A percentile compares a stretch with the other conserved stretches of the same genome.
Conservation (phyloP, 495 filamentous ascomycete genomes). For the Aspergillus ellipticus region DNA sequence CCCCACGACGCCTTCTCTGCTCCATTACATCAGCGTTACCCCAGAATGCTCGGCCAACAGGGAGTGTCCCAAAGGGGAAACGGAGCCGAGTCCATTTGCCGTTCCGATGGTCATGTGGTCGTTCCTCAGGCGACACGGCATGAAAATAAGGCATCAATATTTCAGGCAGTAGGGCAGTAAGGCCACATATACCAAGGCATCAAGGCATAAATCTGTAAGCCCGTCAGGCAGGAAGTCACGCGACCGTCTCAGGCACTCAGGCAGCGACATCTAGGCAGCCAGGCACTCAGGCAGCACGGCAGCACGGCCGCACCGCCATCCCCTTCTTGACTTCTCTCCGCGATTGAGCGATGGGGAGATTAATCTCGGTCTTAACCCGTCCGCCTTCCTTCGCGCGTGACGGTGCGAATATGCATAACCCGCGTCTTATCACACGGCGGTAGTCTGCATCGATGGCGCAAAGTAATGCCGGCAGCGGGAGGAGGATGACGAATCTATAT, state of each 20-base stretch:
- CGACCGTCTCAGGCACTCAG: conserved; percentile 1
- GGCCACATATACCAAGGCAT: neutral
- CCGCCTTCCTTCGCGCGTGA: neutral
- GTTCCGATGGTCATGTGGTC: conserved; percentile 13
- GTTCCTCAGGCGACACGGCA: neutral
- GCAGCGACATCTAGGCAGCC: neutral
- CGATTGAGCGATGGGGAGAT: neutral
- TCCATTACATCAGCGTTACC: neutral
- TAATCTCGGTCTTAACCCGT: neutral
- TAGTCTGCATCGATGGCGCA: neutral
- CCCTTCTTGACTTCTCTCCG: neutral
- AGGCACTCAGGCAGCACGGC: neutral
- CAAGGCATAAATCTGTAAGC: neutral
- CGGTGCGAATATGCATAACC: neutral
- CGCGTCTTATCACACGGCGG: neutral
- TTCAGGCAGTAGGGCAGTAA: neutral
- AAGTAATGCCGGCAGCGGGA: neutral
- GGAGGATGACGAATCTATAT: neutral
- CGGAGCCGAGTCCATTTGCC: conserved; percentile 10
- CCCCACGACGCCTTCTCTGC: neutral
- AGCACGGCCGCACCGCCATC: neutral
- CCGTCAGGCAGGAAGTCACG: neutral
- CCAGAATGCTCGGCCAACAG: neutral
- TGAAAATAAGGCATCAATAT: neutral
- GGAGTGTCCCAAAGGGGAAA: conserved; percentile 6